Conservation (phyloP, 805 yeast species). For the Schwanniomyces yamadae region DNA sequence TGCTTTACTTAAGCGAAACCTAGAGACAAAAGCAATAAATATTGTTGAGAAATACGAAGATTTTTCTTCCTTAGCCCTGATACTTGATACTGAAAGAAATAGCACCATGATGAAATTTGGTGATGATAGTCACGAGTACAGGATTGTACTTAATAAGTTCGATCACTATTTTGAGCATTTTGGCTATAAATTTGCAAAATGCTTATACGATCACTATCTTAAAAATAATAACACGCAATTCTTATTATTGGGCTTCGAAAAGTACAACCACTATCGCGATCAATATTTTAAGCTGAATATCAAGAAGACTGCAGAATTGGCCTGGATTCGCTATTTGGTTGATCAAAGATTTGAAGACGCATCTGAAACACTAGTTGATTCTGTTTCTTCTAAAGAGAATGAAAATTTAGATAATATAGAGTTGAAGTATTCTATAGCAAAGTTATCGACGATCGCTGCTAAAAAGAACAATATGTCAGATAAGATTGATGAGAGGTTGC, state of each 20-base stretch:
- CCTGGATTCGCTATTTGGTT: slow-evolving; percentile 71
- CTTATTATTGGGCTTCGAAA: slow-evolving; percentile 56
- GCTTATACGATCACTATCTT: slow-evolving; percentile 59
- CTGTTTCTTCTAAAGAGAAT: slow-evolving; percentile 33
- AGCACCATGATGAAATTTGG: slow-evolving; percentile 18
- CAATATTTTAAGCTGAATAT: slow-evolving; percentile 48
- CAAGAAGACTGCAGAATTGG: slow-evolving; percentile 48
- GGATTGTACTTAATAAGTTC: slow-evolving; percentile 28
- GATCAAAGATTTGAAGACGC: slow-evolving; percentile 53
- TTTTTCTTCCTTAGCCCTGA: slow-evolving; percentile 59
- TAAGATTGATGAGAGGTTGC: slow-evolving; percentile 25
- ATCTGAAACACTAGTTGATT: slow-evolving; percentile 42
- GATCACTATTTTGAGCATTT: slow-evolving; percentile 56
- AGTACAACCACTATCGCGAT: slow-evolving; percentile 48
- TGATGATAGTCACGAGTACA: slow-evolving; percentile 13
- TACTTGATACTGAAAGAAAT: slow-evolving; percentile 34
- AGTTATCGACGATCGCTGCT: slow-evolving; percentile 57
- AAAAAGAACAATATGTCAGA: slow-evolving; percentile 10
- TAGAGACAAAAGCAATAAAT: slow-evolving; percentile 52
- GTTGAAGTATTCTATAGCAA: slow-evolving; percentile 68
- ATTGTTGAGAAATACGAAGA: slow-evolving; percentile 69
- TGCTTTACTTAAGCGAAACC: slow-evolving; percentile 49
- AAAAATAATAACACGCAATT: slow-evolving; percentile 49
- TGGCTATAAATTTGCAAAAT: slow-evolving; percentile 67
- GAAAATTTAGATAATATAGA: slow-evolving; percentile 48